A percentile compares a stretch with the other conserved stretches of the same genome.
Evolutionary conservation across 441 rosid genomes (phyloP).

Genomic region (Syzygium malaccense): DNA sequence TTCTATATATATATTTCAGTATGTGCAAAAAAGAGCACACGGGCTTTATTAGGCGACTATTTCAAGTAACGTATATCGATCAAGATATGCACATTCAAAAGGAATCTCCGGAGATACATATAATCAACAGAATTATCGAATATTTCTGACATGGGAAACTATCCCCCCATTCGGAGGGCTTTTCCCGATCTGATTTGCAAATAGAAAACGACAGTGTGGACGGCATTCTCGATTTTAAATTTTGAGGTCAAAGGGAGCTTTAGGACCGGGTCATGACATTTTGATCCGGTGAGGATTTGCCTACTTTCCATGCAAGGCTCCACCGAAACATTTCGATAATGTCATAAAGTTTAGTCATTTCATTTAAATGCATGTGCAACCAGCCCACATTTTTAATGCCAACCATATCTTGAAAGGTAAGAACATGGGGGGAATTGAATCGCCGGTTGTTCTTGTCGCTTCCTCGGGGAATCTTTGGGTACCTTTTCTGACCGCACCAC

Average conservation of each 20-base stretch:
- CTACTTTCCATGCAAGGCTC: neutral
- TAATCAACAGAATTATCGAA: too few relatives aligned
- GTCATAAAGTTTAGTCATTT: neutral
- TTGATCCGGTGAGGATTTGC: neutral
- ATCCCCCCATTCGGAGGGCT: neutral
- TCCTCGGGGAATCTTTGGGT: neutral
- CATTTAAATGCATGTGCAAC: neutral
- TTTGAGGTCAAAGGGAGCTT: neutral
- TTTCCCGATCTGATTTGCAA: neutral
- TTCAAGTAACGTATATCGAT: too few relatives aligned
- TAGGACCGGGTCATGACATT: neutral
- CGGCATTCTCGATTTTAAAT: neutral
- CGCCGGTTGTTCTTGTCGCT: neutral
- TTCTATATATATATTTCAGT: too few relatives aligned
- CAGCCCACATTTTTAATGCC: neutral
- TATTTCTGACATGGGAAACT: too few relatives aligned
- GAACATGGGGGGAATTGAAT: neutral
- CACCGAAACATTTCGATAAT: neutral
- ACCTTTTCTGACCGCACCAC: neutral
- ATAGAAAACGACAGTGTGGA: neutral
- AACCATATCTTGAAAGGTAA: neutral
- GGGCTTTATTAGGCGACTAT: too few relatives aligned
- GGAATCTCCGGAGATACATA: too few relatives aligned
- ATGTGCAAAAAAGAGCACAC: too few relatives aligned
- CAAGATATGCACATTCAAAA: too few relatives aligned